Percentiles rank a stretch among this genome's conserved stretches.
Conservation (phyloP, 495 filamentous ascomycete genomes). For the Penicillium simplicissimum region DNA sequence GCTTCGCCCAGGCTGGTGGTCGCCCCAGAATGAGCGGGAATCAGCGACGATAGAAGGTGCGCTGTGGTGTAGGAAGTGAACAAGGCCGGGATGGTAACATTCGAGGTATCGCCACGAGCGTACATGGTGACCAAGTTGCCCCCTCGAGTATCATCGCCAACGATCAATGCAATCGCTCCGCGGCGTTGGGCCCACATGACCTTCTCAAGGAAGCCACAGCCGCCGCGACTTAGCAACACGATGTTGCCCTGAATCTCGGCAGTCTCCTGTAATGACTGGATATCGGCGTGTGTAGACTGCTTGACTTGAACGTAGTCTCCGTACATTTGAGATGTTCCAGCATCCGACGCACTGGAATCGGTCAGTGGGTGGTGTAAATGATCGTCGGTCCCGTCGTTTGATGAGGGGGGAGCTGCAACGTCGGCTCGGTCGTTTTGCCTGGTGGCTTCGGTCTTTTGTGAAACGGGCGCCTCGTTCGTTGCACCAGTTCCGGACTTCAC, state of each 20-base stretch:
- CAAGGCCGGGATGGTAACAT: constrained; percentile 87
- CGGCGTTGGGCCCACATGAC: constrained; percentile 93
- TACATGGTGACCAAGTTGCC: constrained; percentile 94
- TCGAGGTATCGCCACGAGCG: constrained; percentile 89
- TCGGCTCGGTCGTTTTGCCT: constrained; percentile 24
- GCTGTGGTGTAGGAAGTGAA: constrained; percentile 96
- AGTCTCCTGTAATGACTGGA: constrained; percentile 89
- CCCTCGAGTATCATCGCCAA: constrained; percentile 88
- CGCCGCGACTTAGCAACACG: constrained; percentile 84
- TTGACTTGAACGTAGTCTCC: constrained; percentile 46
- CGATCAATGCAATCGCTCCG: constrained; percentile 85
- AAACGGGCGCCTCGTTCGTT: constrained; percentile 22
- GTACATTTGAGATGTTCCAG: constrained; percentile 35
- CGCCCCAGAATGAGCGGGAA: constrained; percentile 67
- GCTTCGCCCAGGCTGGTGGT: constrained; percentile 55
- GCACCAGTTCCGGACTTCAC: constrained; percentile 31
- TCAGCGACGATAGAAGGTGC: constrained; percentile 86
- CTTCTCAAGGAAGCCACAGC: constrained; percentile 96
- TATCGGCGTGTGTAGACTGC: constrained; percentile 74
- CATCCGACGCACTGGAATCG: constrained; percentile 41
- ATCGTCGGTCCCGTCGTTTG: constrained; percentile 89
- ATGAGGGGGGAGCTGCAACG: constrained; percentile 26
- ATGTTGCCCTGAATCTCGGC: constrained; percentile 94
- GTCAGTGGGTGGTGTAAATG: constrained; percentile 73
- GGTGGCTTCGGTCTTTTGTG: constrained; percentile 28